These are phyloP conservation scores for Penicillium sp. DNA, from an alignment of 2,329 filamentous ascomycete genomes.

Conservation along the genomic window DNA sequence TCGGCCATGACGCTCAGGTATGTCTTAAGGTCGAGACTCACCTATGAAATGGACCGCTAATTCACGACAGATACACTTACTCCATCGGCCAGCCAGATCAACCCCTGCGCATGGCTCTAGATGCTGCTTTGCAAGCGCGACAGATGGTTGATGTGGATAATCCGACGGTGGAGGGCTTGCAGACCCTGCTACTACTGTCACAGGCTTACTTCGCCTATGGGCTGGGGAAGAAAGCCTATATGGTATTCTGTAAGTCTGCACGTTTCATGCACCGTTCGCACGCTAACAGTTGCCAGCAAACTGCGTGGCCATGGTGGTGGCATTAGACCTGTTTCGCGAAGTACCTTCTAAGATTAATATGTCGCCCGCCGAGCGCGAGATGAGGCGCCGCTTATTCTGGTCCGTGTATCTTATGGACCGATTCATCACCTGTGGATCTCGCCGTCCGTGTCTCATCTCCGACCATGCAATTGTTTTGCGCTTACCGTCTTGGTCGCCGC, in stretches of 20 bases:
- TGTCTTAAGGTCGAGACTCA: constrained; percentile 12
- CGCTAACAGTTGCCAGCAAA: constrained; percentile 52
- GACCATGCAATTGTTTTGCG: constrained; percentile 74
- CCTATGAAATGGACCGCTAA: constrained; percentile 21
- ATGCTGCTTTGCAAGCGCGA: constrained; percentile 69
- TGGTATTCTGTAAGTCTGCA: constrained; percentile 66
- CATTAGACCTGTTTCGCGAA: constrained; percentile 77
- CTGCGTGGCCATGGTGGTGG: constrained; percentile 78
- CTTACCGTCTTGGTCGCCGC: constrained; percentile 70
- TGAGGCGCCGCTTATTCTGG: constrained; percentile 80
- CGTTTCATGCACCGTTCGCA: background rate
- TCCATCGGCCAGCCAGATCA: constrained; percentile 67
- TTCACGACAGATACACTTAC: constrained; percentile 62
- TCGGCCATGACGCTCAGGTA: constrained; percentile 62
- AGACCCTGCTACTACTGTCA: constrained; percentile 71
- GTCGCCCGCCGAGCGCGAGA: constrained; percentile 69
- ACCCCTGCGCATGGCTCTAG: constrained; percentile 66
- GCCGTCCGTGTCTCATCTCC: constrained; percentile 73
- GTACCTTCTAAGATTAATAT: constrained; percentile 62
- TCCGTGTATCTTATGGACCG: constrained; percentile 82
- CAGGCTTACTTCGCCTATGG: constrained; percentile 74
- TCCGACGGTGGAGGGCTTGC: constrained; percentile 73
- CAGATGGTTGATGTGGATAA: constrained; percentile 74
- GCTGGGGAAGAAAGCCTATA: constrained; percentile 80
- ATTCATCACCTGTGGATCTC: constrained; percentile 79